phyloP scores from a whole-genome alignment of 2,329 filamentous ascomycete genomes.

The Eutypella sp. region DNA sequence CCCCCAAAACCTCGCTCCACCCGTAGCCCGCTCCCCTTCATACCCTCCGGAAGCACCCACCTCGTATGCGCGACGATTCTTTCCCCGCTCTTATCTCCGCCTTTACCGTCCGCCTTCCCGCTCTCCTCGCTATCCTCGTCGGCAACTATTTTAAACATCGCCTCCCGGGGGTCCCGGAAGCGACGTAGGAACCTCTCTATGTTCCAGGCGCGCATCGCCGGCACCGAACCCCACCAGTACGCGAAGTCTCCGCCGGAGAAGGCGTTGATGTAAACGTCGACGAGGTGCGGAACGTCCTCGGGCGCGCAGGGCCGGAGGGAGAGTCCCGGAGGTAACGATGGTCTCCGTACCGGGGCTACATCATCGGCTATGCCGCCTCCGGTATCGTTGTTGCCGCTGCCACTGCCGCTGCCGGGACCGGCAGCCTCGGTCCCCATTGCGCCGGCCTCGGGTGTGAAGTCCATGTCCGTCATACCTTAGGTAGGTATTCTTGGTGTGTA shows the following conservation, averaged over 20 bases:
- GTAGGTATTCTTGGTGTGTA: too few species aligned
- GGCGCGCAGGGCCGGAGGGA: conserved; percentile 6
- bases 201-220: conserved; percentile 21
- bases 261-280: conserved; percentile 18
- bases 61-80: conserved; percentile 20
- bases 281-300: conserved; percentile 9
- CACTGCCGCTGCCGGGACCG: too few species aligned
- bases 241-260: conserved; percentile 20
- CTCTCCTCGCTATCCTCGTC: neutral
- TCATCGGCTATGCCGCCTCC: too few species aligned
- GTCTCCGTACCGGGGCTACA: too few species aligned
- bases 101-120: neutral
- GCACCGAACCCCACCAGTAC: conserved; percentile 23
- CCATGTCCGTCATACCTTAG: too few species aligned
- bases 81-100: conserved; percentile 4
- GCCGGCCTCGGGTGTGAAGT: too few species aligned
- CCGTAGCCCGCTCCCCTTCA: conserved; percentile 8
- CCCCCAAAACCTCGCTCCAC: neutral
- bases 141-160: conserved; percentile 25
- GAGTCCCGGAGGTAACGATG: conserved; percentile 2
- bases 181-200: conserved; percentile 16
- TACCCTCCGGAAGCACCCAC: conserved; percentile 17
- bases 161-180: conserved; percentile 19
- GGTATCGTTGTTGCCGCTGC: too few species aligned
- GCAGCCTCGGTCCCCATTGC: too few species aligned